Evolutionary conservation across 108 stramenopile species (phyloP), one percentile per base, ranked within the genome.

Genomic region (Stephanodiscus minutulus): DNA sequence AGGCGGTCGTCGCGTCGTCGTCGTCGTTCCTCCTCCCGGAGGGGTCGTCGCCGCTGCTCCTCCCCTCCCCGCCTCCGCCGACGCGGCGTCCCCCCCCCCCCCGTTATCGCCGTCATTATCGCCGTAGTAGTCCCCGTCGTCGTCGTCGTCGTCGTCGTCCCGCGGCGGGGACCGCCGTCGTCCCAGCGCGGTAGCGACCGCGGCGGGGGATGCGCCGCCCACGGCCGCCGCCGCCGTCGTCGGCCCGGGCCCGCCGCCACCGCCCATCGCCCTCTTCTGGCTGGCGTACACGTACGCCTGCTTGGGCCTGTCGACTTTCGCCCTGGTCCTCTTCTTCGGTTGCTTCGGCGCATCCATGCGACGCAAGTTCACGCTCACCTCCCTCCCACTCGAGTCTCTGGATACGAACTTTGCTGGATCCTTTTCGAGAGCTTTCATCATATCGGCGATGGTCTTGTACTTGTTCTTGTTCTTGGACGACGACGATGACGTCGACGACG

Each of bases 231-330:
- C n/a, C 62, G 74, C 63, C 63, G 67, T 46, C 53, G 49, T 57
- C 68, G 56, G 35, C 61, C 59, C 22, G 61, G 27, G 44, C 46
- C 13, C 0, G 61, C 24, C 72, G 76, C 59, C 31, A 0, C 15
- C 15, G 43, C 55, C 12, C 37, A 25, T 54, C 21, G 56, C 63
- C 39, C 63, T 48, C 13, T 82, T 77, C 65, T 91, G 91, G 17
- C 75, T 62, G 25, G 83, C 83, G 66, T 91, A 91, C 63, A 89
- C 39, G 68, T 89, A 91, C 52, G 61, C 61, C 73, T 91, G 91
- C 41, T 89, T 70, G 0, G 91, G 91, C 44, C 83, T 55, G 21
- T 91, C 87, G 24, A 87, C 87, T 21, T 77, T 79, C 29, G 68
- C 62, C n/a, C 91, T 67, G 41, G 88, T 81, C 5, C 91, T 73